Conservation (phyloP, 2,329 filamentous ascomycete species). For the Stromatinia cepivora region DNA sequence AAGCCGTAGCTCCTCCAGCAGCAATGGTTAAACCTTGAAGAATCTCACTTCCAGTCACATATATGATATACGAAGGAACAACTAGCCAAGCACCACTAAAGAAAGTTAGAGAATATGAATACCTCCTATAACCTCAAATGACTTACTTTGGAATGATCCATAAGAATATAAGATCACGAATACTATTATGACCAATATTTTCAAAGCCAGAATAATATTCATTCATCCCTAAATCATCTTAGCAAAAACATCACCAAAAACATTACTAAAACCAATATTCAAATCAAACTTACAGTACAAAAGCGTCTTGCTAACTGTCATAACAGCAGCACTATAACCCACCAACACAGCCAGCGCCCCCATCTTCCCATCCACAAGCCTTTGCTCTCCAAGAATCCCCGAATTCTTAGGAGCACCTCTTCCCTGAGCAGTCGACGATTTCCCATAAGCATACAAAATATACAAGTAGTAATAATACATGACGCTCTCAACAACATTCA, state of each 20-base stretch:
- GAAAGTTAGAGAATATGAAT: constrained; percentile 22
- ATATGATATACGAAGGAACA: constrained; percentile 62
- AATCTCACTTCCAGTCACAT: constrained; percentile 61
- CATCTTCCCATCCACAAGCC: constrained; percentile 51
- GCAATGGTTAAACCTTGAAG: constrained; percentile 56
- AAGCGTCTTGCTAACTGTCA: constrained; percentile 68
- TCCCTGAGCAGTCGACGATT: constrained; percentile 37
- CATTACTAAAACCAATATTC: neutral
- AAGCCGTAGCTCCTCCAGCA: constrained; percentile 32
- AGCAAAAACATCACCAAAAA: constrained; percentile 5
- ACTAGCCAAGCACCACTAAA: constrained; percentile 63
- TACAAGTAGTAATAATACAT: constrained; percentile 61
- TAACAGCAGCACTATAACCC: constrained; percentile 57
- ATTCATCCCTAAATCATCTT: constrained; percentile 51
- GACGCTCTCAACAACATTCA: constrained; percentile 61
- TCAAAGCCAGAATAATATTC: constrained; percentile 61
- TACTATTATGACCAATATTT: constrained; percentile 62
- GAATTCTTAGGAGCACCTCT: constrained; percentile 40
- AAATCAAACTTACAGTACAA: constrained; percentile 58
- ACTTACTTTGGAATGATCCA: constrained; percentile 69
- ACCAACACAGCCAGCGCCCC: constrained; percentile 58
- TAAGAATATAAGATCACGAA: constrained; percentile 52
- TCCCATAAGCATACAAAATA: constrained; percentile 49
- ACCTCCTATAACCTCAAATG: neutral
- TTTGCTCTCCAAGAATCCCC: constrained; percentile 50